phyloP scores from a whole-genome alignment of 495 filamentous ascomycete genomes.

The Penicillium ochrochloron region DNA sequence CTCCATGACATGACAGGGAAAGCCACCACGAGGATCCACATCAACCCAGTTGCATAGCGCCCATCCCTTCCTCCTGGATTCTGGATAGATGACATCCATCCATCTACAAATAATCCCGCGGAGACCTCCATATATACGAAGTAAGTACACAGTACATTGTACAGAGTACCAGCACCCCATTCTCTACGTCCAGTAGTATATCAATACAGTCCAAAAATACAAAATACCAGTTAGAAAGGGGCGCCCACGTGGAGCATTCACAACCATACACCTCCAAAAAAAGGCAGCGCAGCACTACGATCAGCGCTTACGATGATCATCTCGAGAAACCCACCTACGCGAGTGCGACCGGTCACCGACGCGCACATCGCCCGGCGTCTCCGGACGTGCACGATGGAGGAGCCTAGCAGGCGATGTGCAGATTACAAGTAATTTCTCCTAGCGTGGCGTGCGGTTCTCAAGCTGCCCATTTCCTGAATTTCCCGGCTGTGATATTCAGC shows the following conservation, averaged over 20 bases:
- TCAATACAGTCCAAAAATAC: conserved; percentile 1
- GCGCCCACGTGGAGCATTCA: neutral
- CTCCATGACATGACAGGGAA: neutral
- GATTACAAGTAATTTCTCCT: conserved; percentile 17
- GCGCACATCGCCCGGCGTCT: neutral
- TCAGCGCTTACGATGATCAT: conserved; percentile 8
- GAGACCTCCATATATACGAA: neutral
- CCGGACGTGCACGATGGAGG: conserved; percentile 1
- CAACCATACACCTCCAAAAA: conserved; percentile 8
- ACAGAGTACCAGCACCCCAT: neutral
- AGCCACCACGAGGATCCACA: neutral
- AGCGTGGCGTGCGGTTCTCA: neutral
- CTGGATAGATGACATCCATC: neutral
- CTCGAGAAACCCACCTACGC: conserved; percentile 7
- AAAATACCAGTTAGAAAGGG: neutral
- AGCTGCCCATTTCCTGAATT: neutral
- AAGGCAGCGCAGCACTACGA: neutral
- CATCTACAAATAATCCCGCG: neutral
- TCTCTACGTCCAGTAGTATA: neutral
- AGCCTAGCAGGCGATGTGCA: conserved; percentile 18
- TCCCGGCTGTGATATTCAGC: neutral
- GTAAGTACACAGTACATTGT: neutral
- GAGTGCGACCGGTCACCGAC: neutral
- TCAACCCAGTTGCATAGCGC: neutral
- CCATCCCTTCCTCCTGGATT: neutral